A percentile compares a stretch with the other conserved stretches of the same genome.
Evolutionary conservation across 1,284 basidiomycete species (phyloP).

Genomic region (Trametes hirsuta): DNA sequence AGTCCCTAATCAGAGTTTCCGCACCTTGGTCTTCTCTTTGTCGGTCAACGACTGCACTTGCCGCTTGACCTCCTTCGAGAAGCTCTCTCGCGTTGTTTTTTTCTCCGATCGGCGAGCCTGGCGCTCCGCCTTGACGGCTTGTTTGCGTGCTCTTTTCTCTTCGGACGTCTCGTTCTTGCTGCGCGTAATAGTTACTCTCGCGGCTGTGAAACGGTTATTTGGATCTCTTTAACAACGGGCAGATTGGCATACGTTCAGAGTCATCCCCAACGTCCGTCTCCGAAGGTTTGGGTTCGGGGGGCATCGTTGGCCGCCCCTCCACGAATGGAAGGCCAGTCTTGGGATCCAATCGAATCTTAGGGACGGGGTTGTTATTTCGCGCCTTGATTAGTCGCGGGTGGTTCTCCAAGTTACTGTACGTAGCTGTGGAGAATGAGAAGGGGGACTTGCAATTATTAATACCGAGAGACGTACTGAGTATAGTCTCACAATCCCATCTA

Average conservation of each 20-base stretch:
- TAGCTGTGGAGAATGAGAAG: constrained; percentile 56
- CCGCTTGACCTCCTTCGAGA: constrained; percentile 72
- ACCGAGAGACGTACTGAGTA: constrained; percentile 71
- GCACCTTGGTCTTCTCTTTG: constrained; percentile 42
- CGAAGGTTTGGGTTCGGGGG: constrained; percentile 8
- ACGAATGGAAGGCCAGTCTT: constrained; percentile 77
- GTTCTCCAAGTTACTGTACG: constrained; percentile 94
- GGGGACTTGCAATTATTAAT: not conserved
- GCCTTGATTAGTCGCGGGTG: constrained; percentile 86
- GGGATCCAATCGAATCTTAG: constrained; percentile 72
- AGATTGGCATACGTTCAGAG: constrained; percentile 31
- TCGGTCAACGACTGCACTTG: constrained; percentile 63
- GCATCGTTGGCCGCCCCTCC: constrained; percentile 29
- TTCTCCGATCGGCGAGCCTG: constrained; percentile 80
- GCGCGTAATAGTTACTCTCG: constrained; percentile 61
- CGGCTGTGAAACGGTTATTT: constrained; percentile 29
- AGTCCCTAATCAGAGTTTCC: constrained; percentile 31
- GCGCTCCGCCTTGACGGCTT: constrained; percentile 83
- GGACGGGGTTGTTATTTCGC: constrained; percentile 53
- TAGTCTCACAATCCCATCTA: constrained; percentile 94
- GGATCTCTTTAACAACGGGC: not conserved
- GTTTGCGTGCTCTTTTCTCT: constrained; percentile 88
- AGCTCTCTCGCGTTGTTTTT: constrained; percentile 79
- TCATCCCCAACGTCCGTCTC: constrained; percentile 41
- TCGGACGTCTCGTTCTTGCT: constrained; percentile 82